A percentile compares a stretch with the other conserved stretches of the same genome.
Conservation (phyloP, 225 moss, liverwort and hornwort genomes). For the Ulota crispa region DNA sequence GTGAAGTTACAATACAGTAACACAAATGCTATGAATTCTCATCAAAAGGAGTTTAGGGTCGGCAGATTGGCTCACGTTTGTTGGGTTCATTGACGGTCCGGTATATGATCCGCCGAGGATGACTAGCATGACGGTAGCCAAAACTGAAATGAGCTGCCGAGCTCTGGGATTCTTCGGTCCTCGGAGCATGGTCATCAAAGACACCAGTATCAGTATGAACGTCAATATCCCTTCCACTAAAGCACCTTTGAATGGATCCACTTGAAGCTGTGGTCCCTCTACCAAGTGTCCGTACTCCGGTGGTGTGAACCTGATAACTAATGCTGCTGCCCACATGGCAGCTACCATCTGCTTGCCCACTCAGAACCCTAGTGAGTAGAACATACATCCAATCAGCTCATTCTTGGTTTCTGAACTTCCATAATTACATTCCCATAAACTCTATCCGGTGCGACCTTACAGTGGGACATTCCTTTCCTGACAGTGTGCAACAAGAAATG, state of each 20-base stretch:
- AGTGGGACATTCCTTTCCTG: background rate
- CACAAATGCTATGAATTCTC: background rate
- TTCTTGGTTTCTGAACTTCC: background rate
- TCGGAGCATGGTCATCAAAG: slow-evolving; percentile 55
- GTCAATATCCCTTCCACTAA: slow-evolving; percentile 70
- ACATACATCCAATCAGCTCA: background rate
- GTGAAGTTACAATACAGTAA: background rate
- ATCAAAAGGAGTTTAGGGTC: background rate
- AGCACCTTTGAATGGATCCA: slow-evolving; percentile 64
- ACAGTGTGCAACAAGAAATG: background rate
- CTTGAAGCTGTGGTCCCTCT: slow-evolving; percentile 66
- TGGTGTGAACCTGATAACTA: slow-evolving; percentile 53
- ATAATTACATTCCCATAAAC: background rate
- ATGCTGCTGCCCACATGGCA: slow-evolving; percentile 53
- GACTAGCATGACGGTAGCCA: slow-evolving; percentile 52
- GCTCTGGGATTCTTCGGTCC: slow-evolving; percentile 53
- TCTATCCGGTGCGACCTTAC: background rate
- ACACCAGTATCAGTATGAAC: slow-evolving; percentile 54
- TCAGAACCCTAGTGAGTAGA: slow-evolving; percentile 1
- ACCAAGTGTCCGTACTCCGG: slow-evolving; percentile 55
- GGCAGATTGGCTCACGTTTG: slow-evolving; percentile 44
- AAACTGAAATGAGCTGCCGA: slow-evolving; percentile 50
- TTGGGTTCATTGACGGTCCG: slow-evolving; percentile 93
- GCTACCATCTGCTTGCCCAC: slow-evolving; percentile 60
- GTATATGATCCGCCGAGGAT: slow-evolving; percentile 68